A percentile compares a stretch with the other conserved stretches of the same genome.
These are phyloP conservation scores for Anacardium occidentale DNA, from an alignment of 345 rosid species.

Conservation along the genomic window DNA sequence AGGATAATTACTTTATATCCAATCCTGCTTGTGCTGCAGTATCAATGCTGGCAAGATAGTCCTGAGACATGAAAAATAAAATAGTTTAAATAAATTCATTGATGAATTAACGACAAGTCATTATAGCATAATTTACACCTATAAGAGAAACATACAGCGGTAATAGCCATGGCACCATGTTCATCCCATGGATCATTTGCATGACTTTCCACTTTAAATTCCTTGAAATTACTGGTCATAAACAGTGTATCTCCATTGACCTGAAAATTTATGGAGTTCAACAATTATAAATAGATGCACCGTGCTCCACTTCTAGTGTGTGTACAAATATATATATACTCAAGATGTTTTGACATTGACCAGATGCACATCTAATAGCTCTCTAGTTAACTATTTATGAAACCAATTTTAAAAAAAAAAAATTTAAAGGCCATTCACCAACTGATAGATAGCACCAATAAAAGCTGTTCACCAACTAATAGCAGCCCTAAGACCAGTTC, in stretches of 20 bases:
- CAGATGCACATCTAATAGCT: too few relatives aligned
- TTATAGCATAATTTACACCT: background rate
- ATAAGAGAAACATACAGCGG: constrained; percentile 60
- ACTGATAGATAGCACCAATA: too few relatives aligned
- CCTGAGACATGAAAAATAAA: constrained; percentile 49
- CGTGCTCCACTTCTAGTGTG: too few relatives aligned
- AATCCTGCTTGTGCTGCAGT: constrained; percentile 55
- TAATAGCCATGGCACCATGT: constrained; percentile 70
- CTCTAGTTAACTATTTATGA: too few relatives aligned
- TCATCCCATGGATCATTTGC: constrained; percentile 78
- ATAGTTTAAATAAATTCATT: constrained; percentile 11
- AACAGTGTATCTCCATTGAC: constrained; percentile 93
- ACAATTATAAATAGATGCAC: too few relatives aligned
- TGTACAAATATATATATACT: too few relatives aligned
- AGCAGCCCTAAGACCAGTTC: too few relatives aligned
- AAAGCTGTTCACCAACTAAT: too few relatives aligned
- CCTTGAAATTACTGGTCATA: constrained; percentile 85
- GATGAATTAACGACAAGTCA: constrained; percentile 6
- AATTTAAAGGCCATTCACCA: too few relatives aligned
- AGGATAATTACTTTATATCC: constrained; percentile 60
- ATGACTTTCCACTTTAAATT: constrained; percentile 74
- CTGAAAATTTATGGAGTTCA: constrained; percentile 38
- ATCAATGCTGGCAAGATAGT: constrained; percentile 81
- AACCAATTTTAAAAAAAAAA: too few relatives aligned
- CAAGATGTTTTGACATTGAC: too few relatives aligned